Evolutionary conservation across 805 yeast species (phyloP).

Genomic region (Starmerella khaoyaiensis): DNA sequence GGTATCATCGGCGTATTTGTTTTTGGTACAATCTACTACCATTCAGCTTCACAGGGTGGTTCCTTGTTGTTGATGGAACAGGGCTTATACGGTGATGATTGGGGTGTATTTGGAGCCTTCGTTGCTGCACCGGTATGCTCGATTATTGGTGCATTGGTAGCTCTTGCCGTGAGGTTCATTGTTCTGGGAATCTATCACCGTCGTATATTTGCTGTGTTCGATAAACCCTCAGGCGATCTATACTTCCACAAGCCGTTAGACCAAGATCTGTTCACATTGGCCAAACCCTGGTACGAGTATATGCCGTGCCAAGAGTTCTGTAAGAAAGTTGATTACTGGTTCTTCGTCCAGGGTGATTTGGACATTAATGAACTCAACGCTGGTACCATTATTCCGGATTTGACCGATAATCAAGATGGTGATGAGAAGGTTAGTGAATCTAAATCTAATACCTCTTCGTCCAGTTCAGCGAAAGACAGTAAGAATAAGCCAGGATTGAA

Average conservation of each 20-base stretch:
- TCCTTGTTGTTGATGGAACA: conserved; percentile 45
- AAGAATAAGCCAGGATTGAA: not conserved
- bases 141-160: conserved; percentile 41
- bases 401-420: not conserved
- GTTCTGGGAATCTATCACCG: conserved; percentile 10
- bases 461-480: not conserved
- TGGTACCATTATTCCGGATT: conserved; percentile 8
- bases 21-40: conserved; percentile 70
- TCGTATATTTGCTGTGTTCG: conserved; percentile 18
- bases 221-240: conserved; percentile 14
- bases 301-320: conserved; percentile 2
- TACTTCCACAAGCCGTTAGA: conserved; percentile 14
- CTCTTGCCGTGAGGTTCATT: conserved; percentile 31
- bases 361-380: conserved; percentile 5
- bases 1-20: conserved; percentile 69
- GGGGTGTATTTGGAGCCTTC: conserved; percentile 94
- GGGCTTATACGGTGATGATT: conserved; percentile 69
- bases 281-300: conserved; percentile 21
- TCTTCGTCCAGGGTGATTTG: conserved; percentile 17
- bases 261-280: conserved; percentile 10
- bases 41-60: conserved; percentile 58
- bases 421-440: not conserved
- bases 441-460: not conserved
- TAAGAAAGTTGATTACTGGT: conserved; percentile 14
- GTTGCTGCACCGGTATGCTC: conserved; percentile 83